Conservation (phyloP, 2,329 filamentous ascomycete genomes). For the Epichloe festucae region DNA sequence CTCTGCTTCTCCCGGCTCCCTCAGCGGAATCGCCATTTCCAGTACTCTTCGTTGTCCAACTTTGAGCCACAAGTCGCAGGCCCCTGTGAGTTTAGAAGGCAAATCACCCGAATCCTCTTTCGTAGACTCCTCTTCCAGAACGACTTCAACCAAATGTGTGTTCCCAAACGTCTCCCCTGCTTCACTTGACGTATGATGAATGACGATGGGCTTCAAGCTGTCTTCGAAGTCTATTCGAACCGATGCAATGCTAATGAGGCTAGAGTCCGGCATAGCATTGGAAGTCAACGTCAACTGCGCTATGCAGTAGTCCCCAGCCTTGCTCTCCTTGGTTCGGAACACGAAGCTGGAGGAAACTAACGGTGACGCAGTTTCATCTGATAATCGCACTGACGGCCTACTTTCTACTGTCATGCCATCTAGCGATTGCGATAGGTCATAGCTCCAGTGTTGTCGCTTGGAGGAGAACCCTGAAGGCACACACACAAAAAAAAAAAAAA, state of each 20-base stretch:
- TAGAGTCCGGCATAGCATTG: constrained; percentile 37
- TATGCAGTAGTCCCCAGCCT: constrained; percentile 44
- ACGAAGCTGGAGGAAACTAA: constrained; percentile 43
- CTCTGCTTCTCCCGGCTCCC: constrained; percentile 68
- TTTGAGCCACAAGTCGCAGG: constrained; percentile 49
- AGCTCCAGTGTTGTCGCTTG: constrained; percentile 43
- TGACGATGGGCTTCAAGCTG: constrained; percentile 39
- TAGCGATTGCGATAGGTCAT: constrained; percentile 45
- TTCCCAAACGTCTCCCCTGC: constrained; percentile 5
- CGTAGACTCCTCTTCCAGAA: constrained; percentile 17
- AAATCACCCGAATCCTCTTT: constrained; percentile 13
- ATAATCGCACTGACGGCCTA: constrained; percentile 37
- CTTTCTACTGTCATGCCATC: constrained; percentile 31
- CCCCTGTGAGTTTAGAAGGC: constrained; percentile 34
- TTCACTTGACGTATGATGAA: constrained; percentile 29
- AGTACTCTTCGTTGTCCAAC: constrained; percentile 59
- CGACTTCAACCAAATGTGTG: constrained; percentile 11
- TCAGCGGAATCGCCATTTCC: constrained; percentile 57
- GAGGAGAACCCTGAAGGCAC: constrained; percentile 37
- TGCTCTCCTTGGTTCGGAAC: constrained; percentile 45
- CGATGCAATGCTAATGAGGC: constrained; percentile 37
- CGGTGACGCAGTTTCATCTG: constrained; percentile 37
- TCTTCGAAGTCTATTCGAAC: constrained; percentile 44
- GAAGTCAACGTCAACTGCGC: constrained; percentile 48
- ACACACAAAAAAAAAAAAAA: no score